Evolutionary conservation across 2,329 filamentous ascomycete genomes (phyloP).

Genomic region (Penicillium sp.): DNA sequence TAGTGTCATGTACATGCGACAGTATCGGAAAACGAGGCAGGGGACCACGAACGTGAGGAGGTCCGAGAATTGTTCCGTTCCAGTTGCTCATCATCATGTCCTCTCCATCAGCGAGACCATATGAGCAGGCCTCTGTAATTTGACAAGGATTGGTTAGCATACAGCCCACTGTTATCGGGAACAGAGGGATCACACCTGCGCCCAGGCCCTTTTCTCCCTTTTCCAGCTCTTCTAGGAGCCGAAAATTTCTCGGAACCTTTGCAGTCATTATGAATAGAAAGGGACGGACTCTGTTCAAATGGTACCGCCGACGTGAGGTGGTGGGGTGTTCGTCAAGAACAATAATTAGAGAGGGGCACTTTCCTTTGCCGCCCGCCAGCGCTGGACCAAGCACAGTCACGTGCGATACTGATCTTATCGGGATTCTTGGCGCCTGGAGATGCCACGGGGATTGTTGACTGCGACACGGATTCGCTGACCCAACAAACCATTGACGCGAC

Average conservation of each 20-base stretch:
- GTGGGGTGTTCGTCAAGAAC: slow-evolving; percentile 4
- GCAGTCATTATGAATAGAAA: slow-evolving; percentile 52
- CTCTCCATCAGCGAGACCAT: slow-evolving; percentile 88
- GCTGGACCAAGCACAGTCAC: slow-evolving; percentile 15
- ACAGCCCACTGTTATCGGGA: slow-evolving; percentile 10
- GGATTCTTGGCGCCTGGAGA: slow-evolving; percentile 23
- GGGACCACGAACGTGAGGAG: slow-evolving; percentile 73
- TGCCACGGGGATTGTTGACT: slow-evolving; percentile 25
- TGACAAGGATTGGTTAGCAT: slow-evolving; percentile 25
- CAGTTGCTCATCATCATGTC: slow-evolving; percentile 97
- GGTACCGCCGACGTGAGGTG: neutral
- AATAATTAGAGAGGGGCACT: slow-evolving; percentile 20
- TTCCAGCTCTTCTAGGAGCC: slow-evolving; percentile 93
- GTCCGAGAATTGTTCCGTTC: slow-evolving; percentile 96
- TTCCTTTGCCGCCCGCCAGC: slow-evolving; percentile 7
- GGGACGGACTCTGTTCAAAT: neutral
- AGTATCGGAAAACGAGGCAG: neutral
- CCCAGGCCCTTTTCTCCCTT: slow-evolving; percentile 98
- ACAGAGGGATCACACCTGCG: slow-evolving; percentile 56
- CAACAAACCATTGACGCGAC: neutral
- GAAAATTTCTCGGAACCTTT: slow-evolving; percentile 92
- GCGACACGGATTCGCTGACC: slow-evolving; percentile 12
- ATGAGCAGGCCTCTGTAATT: slow-evolving; percentile 82
- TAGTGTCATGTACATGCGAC: neutral
- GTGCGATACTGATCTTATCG: slow-evolving; percentile 26